Base-by-base conservation (phyloP, 2,329 filamentous ascomycete species). In the Aureobasidium lini region DNA sequence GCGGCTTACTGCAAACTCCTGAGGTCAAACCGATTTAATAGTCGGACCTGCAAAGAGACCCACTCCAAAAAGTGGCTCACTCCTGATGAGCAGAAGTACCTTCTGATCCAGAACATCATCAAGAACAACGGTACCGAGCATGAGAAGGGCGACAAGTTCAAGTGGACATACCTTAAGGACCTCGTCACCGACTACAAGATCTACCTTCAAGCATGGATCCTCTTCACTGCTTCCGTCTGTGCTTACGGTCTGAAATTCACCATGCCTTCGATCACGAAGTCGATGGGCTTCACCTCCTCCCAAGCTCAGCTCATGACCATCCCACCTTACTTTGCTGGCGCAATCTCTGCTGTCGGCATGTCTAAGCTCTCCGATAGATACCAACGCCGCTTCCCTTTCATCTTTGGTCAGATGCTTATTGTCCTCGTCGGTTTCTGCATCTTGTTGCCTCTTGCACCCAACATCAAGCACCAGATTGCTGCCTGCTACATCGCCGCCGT, bases 391-490 rank as follows among this genome's bases (percentile, higher is more conserved):
- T 65, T 66, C 50, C 50, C 59, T 15, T 61, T 62, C 59, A 49
- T 65, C 28, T 79, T 83, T 0, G 76, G 87, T 0, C 69, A 78
- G 18, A 63, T 61, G 31, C 63, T 67, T 49, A 61, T 69, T 23
- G 64, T 64, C 8, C 67, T 72, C 48, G 61, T 68, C 32, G 70
- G 69, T 5, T 70, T 69, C 64, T 61, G 64, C 57, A 67, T 72
- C 39, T 68, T 67, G 39, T 47, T 70, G 31, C 60, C 52, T 47
- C 61, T 64, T 16, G 40, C 57, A 7, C 37, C 65, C n/a, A 52
- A 64, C 32, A 8, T 54, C 29, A 43, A 81, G 83, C 62, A 75
- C 70, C 0, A 70, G 79, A 48, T 54, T 7, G 61, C 65, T 18
- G 61, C 68, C 56, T 65, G 64, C 43, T 72, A 72, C 61, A 63